Conservation (phyloP, 2,329 filamentous ascomycete species). For the Grosmannia serpens region DNA sequence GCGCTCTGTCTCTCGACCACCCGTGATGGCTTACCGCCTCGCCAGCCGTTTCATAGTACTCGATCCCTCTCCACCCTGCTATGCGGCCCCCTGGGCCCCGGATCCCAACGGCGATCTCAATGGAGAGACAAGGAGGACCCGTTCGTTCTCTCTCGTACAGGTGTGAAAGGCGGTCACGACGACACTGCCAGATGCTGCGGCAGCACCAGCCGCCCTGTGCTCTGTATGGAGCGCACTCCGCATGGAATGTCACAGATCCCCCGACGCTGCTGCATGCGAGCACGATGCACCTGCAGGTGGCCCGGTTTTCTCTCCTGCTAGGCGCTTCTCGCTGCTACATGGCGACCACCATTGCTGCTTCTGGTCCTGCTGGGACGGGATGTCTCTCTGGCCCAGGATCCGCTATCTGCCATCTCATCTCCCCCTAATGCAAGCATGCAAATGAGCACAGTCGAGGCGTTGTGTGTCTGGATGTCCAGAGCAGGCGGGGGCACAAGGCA, state of each 20-base stretch:
- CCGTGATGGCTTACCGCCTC: background rate
- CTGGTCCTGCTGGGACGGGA: no score
- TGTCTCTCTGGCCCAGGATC: no score
- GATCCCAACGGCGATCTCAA: background rate
- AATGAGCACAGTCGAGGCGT: background rate
- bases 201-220: background rate
- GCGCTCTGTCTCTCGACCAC: background rate
- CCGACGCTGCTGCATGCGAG: background rate
- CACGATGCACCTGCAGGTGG: background rate
- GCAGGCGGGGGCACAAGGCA: no score
- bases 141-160: no score
- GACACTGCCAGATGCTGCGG: background rate
- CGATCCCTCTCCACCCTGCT: background rate
- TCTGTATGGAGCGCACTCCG: background rate
- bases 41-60: background rate
- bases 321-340: no score
- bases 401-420: background rate
- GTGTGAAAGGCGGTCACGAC: background rate
- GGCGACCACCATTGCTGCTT: no score
- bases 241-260: background rate
- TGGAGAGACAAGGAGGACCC: background rate
- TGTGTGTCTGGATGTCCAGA: background rate
- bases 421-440: background rate
- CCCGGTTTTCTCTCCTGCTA: background rate
- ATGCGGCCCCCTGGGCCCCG: no score